Evolutionary conservation across 2,329 filamentous ascomycete species (phyloP).

Genomic region (Dothistroma septosporum): DNA sequence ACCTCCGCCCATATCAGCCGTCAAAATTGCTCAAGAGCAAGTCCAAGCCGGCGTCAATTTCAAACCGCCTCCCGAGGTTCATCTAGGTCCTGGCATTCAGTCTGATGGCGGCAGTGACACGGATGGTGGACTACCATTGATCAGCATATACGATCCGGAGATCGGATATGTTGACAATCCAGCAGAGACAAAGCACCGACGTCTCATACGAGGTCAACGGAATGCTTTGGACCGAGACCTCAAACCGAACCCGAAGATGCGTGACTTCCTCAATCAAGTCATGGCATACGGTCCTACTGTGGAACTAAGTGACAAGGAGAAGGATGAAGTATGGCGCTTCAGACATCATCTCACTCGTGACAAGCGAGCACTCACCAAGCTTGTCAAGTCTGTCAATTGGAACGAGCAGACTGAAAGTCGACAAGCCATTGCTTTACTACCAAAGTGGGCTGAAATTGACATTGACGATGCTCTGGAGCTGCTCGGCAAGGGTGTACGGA

Average conservation of each 20-base stretch:
- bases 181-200: slow-evolving; percentile 88
- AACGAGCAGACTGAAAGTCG: slow-evolving; percentile 76
- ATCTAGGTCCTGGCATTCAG: slow-evolving; percentile 85
- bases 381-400: slow-evolving; percentile 98
- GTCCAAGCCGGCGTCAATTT: slow-evolving; percentile 65
- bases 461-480: slow-evolving; percentile 94
- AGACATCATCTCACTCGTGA: slow-evolving; percentile 89
- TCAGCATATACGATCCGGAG: slow-evolving; percentile 90
- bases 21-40: slow-evolving; percentile 48
- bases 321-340: slow-evolving; percentile 96
- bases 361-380: slow-evolving; percentile 83
- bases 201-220: slow-evolving; percentile 84
- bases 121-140: slow-evolving; percentile 59
- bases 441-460: slow-evolving; percentile 94
- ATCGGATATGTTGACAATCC: slow-evolving; percentile 86
- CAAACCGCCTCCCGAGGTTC: slow-evolving; percentile 81
- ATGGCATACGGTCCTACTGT: slow-evolving; percentile 92
- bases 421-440: slow-evolving; percentile 83
- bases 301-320: slow-evolving; percentile 80
- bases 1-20: slow-evolving; percentile 72
- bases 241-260: slow-evolving; percentile 91
- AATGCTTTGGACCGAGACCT: slow-evolving; percentile 91
- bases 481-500: slow-evolving; percentile 87
- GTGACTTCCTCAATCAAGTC: slow-evolving; percentile 86
- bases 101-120: slow-evolving; percentile 53